phyloP scores from a whole-genome alignment of 208 protist genomes.

The Crithidia fasciculata region DNA sequence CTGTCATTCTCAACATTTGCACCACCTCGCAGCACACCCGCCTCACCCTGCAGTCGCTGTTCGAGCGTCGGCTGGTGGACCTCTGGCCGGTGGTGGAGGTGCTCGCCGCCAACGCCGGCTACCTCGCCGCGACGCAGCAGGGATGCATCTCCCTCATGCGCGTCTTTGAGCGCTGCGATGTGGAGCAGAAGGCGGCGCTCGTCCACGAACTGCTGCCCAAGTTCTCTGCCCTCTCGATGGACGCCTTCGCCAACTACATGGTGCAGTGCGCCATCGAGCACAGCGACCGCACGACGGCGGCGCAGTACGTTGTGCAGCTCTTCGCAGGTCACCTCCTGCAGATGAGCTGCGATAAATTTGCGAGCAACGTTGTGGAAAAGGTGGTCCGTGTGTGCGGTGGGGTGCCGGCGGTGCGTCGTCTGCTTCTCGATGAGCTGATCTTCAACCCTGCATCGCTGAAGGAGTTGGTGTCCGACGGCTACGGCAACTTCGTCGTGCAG shows the following conservation, averaged over 20 bases:
- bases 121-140: slow-evolving; percentile 87
- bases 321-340: slow-evolving; percentile 64
- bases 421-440: slow-evolving; percentile 86
- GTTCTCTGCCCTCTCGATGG: slow-evolving; percentile 71
- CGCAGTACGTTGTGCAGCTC: slow-evolving; percentile 61
- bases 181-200: slow-evolving; percentile 58
- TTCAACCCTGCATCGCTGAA: slow-evolving; percentile 78
- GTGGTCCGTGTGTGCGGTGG: slow-evolving; percentile 66
- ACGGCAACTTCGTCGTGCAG: slow-evolving; percentile 91
- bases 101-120: slow-evolving; percentile 64
- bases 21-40: slow-evolving; percentile 85
- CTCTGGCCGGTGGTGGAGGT: slow-evolving; percentile 65
- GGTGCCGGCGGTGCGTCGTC: slow-evolving; percentile 61
- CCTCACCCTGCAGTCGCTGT: slow-evolving; percentile 72
- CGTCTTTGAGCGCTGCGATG: slow-evolving; percentile 75
- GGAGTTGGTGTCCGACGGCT: slow-evolving; percentile 77
- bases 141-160: slow-evolving; percentile 90
- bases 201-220: slow-evolving; percentile 64
- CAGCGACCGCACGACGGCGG: slow-evolving; percentile 57
- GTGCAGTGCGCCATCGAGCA: slow-evolving; percentile 89
- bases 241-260: slow-evolving; percentile 91
- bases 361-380: slow-evolving; percentile 89
- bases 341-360: slow-evolving; percentile 87
- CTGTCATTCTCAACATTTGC: slow-evolving; percentile 80
- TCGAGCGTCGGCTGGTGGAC: slow-evolving; percentile 72